Evolutionary conservation across 768 basidiomycete species (phyloP).

Genomic region (Rubroboletus satanas): DNA sequence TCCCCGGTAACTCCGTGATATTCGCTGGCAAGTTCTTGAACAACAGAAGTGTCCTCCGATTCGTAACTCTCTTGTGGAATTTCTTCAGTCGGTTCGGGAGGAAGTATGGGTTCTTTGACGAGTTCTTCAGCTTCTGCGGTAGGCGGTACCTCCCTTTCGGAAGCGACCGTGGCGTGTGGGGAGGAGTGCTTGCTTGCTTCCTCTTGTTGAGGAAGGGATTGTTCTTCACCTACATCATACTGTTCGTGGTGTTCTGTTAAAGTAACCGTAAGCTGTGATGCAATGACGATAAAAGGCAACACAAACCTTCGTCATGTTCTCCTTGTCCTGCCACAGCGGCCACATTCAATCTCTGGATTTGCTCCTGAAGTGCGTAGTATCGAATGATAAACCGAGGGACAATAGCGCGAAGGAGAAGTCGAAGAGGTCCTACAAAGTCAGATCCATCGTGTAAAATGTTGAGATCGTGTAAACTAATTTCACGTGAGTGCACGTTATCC

Average conservation of each 20-base stretch:
- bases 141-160: slow-evolving; percentile 1
- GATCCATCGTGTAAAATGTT: slow-evolving; percentile 66
- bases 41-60: background rate
- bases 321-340: slow-evolving; percentile 13
- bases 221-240: slow-evolving; percentile 8
- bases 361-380: slow-evolving; percentile 60
- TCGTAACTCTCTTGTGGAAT: slow-evolving; percentile 9
- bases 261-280: background rate
- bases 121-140: slow-evolving; percentile 1
- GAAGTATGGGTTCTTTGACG: background rate
- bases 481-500: slow-evolving; percentile 69
- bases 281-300: background rate
- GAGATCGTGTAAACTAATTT: slow-evolving; percentile 69
- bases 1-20: slow-evolving; percentile 18
- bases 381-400: slow-evolving; percentile 63
- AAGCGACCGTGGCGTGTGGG: background rate
- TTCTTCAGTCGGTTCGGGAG: slow-evolving; percentile 3
- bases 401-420: slow-evolving; percentile 46
- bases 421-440: slow-evolving; percentile 58
- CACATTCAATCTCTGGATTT: slow-evolving; percentile 42
- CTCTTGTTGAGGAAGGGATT: slow-evolving; percentile 2
- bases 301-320: slow-evolving; percentile 23
- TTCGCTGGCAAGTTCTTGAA: slow-evolving; percentile 13
- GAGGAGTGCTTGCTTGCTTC: background rate
- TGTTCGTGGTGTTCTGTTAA: slow-evolving; percentile 15